Evolutionary conservation across 2,329 filamentous ascomycete genomes (phyloP), one percentile per base, ranked within the genome.

Genomic region (Tetracladium maxilliforme): DNA sequence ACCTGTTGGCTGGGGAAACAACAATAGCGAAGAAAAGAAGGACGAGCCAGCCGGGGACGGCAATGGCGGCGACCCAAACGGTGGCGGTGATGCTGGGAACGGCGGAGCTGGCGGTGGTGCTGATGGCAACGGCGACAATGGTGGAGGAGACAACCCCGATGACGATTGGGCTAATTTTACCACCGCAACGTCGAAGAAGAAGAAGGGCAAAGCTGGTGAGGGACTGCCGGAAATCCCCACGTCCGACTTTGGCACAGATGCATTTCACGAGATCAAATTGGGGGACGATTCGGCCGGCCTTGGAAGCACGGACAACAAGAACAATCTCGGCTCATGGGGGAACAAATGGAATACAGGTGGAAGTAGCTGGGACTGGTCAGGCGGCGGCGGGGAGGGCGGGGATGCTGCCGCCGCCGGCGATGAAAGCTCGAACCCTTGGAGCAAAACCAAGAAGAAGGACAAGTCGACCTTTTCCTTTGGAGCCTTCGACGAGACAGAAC

Each of bases 201-300:
- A 68, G 42, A 67, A 65, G 35, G 49, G 47, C 33, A 67, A 64
- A n/a, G n/a, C n/a, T n/a, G n/a, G 48, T 63, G 69, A 45, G 39
- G 47, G 21, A 27, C 33, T 8, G 30, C 22, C 23, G 31, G 33
- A 14, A 41, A 44, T 21, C 33, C 36, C 14, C 51, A 46, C 21
- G 39, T 47, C 19, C 34, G 41, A 6, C 54, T 9, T 36, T 48
- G 10, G 27, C 35, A 14, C 43, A 45, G 62, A 65, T 28, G 50
- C 60, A n/a, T 80, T 81, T 36, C 61, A 78, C 22, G 73, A 81
- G 15, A 70, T 83, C 35, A 77, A 70, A 38, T 48, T 82, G 14
- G 64, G 72, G 34, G 70, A 75, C 67, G 28, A 42, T 70, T 6
- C 65, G 72, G 32, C 41, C 70, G 10, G 62, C 56, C 31, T 61